Percentiles rank a stretch among this genome's conserved stretches.
Evolutionary conservation across 2,329 filamentous ascomycete genomes (phyloP).

Genomic region (Trichophyton verrucosum): DNA sequence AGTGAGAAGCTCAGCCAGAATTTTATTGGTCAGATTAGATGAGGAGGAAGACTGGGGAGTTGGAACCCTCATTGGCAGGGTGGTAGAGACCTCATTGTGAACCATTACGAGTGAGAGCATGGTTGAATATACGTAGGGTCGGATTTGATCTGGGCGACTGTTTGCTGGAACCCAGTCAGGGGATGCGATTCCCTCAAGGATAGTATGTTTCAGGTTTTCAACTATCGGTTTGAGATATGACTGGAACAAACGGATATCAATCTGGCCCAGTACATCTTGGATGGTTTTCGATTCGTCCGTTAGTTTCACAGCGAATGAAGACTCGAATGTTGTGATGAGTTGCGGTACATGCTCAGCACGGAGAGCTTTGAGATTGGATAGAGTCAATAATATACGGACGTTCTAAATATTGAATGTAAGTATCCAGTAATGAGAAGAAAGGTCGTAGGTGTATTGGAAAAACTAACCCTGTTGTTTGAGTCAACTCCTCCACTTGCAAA

Average conservation of each 20-base stretch:
- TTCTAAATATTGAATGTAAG: conserved; percentile 43
- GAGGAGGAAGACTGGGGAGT: conserved; percentile 57
- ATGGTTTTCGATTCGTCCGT: conserved; percentile 90
- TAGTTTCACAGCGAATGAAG: conserved; percentile 82
- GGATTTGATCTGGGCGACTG: conserved; percentile 56
- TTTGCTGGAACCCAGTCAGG: conserved; percentile 56
- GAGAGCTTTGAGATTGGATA: conserved; percentile 80
- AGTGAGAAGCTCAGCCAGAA: conserved; percentile 78
- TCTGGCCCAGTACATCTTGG: conserved; percentile 77
- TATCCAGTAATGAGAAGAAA: background rate
- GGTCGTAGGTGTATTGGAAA: background rate
- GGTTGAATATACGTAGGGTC: conserved; percentile 78
- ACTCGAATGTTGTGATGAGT: conserved; percentile 86
- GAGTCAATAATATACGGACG: conserved; percentile 81
- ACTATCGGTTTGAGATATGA: conserved; percentile 76
- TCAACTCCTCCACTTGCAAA: conserved; percentile 41
- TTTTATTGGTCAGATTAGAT: conserved; percentile 62
- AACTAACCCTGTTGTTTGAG: conserved; percentile 40
- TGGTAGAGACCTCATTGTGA: conserved; percentile 78
- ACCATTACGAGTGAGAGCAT: conserved; percentile 78
- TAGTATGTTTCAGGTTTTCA: conserved; percentile 53
- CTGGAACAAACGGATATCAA: conserved; percentile 81
- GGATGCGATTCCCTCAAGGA: conserved; percentile 59
- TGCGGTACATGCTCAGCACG: conserved; percentile 71
- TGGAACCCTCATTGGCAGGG: conserved; percentile 47